A percentile compares a stretch with the other conserved stretches of the same genome.
These are phyloP conservation scores for Microdochium nivale DNA, from an alignment of 2,329 filamentous ascomycete species.

Conservation along the genomic window DNA sequence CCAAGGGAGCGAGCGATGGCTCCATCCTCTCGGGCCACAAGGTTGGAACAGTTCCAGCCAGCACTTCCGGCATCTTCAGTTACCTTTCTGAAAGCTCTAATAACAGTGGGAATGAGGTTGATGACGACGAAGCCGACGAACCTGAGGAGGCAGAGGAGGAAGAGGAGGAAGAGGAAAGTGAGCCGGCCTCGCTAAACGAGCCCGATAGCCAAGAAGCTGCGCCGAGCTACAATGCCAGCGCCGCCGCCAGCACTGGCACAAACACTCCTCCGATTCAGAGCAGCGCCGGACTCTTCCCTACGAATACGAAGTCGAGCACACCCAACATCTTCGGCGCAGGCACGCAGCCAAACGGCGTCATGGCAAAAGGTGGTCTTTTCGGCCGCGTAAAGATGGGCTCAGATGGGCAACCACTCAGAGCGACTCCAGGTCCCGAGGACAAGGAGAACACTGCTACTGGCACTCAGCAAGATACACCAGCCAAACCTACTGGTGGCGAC, in stretches of 20 bases:
- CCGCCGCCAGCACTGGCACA: conserved; percentile 29
- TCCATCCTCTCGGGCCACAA: conserved; percentile 17
- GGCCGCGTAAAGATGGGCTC: conserved; percentile 20
- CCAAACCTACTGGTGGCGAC: conserved; percentile 18
- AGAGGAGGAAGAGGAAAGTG: conserved; percentile 31
- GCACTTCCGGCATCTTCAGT: conserved; percentile 45
- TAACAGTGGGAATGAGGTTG: conserved; percentile 40
- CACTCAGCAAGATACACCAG: conserved; percentile 12
- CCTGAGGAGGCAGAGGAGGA: not conserved
- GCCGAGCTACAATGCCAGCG: conserved; percentile 33
- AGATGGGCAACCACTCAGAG: conserved; percentile 21
- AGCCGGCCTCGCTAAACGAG: conserved; percentile 33
- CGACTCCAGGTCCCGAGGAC: conserved; percentile 10
- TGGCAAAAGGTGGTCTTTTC: conserved; percentile 20
- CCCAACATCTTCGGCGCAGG: conserved; percentile 12
- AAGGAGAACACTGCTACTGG: conserved; percentile 5
- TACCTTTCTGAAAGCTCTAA: conserved; percentile 52
- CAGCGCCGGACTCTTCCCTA: conserved; percentile 18
- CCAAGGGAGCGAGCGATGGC: conserved; percentile 7
- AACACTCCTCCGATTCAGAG: conserved; percentile 30
- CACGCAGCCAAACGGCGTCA: conserved; percentile 9
- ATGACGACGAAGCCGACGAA: conserved; percentile 25
- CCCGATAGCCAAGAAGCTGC: conserved; percentile 31
- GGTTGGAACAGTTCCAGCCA: conserved; percentile 13
- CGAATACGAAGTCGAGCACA: conserved; percentile 15